phyloP scores from a whole-genome alignment of 2,329 filamentous ascomycete genomes.

The Pochonia chlamydosporia region DNA sequence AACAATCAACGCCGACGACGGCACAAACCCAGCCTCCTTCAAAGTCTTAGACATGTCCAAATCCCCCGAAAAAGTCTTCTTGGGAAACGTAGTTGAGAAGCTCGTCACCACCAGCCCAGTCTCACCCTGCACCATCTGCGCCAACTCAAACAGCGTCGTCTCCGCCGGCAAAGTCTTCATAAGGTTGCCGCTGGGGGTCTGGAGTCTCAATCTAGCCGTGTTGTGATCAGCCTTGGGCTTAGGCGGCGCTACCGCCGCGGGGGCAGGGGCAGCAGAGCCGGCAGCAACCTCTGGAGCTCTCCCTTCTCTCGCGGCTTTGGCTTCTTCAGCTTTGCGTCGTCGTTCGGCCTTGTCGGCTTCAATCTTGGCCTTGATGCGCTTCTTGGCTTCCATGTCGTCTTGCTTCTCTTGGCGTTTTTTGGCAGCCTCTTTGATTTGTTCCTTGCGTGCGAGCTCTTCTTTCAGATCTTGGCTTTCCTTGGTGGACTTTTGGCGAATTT shows the following conservation, averaged over 20 bases:
- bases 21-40: conserved; percentile 85
- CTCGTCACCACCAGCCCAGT: conserved; percentile 63
- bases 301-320: conserved; percentile 85
- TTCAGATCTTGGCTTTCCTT: conserved; percentile 85
- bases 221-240: conserved; percentile 68
- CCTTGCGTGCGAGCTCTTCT: conserved; percentile 80
- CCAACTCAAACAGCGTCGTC: conserved; percentile 89
- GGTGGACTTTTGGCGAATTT: conserved; percentile 79
- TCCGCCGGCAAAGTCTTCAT: conserved; percentile 85
- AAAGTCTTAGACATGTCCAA: conserved; percentile 83
- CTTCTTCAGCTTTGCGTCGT: conserved; percentile 74
- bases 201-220: conserved; percentile 76
- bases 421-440: conserved; percentile 86
- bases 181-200: conserved; percentile 67
- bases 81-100: conserved; percentile 83
- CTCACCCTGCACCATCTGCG: conserved; percentile 67
- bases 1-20: conserved; percentile 84
- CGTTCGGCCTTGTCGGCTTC: conserved; percentile 91
- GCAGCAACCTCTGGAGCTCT: conserved; percentile 39
- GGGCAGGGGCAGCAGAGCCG: conserved; percentile 31
- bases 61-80: conserved; percentile 66
- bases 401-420: conserved; percentile 83
- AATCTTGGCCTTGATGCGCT: conserved; percentile 86
- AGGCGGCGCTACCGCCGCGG: conserved; percentile 40
- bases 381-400: conserved; percentile 79